Evolutionary conservation across 1,139 yeast species (phyloP), one percentile per base, ranked within the genome.

Genomic region (Saccharomycopsis crataegensis): DNA sequence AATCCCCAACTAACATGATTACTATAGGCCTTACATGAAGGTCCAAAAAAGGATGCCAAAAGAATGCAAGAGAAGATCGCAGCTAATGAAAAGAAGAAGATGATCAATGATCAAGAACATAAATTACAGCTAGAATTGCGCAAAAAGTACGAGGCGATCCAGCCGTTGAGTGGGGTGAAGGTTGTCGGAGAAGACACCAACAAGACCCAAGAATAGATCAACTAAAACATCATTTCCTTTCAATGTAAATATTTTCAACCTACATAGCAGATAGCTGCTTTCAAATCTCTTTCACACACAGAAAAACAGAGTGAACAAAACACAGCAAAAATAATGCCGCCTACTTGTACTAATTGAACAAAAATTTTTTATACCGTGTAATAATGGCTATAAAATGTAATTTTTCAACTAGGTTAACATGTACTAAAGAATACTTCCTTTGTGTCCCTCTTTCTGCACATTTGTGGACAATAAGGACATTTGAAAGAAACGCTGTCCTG

Each of bases 31-130:
- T 72, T 86, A 52, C 80, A 84, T 59, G 89, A 83, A 64, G 95
- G 95, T 1, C 94, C 95, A 8, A 79, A 85, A 63, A 83, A 82
- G 62, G 95, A 86, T 64, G 87, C 88, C 11, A 80, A 76, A 59
- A 70, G 93, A 56, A 67, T 81, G 59, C 70, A 74, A 51, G 76
- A 73, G 52, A 79, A 78, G 64, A 16, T 44, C 31, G 48, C 8
- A 5, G 52, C 34, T 6, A 68, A 66, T 54, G 67, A 45, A 31
- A 31, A 34, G 40, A 71, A 72, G 61, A 79, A 76, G 59, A 64
- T 65, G 59, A 78, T 78, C 53, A 86, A 93, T 63, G 77, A 79
- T 53, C 72, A 76, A 48, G 97, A 90, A 61, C 94, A 90, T 66
- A 82, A 79, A 58, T 77, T 82, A 58, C 97, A 90, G 67, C 78